Percentiles rank a stretch among this genome's conserved stretches.
These are phyloP conservation scores for Phaeosphaeria sp. DNA, from an alignment of 2,329 filamentous ascomycete genomes.

Conservation along the genomic window DNA sequence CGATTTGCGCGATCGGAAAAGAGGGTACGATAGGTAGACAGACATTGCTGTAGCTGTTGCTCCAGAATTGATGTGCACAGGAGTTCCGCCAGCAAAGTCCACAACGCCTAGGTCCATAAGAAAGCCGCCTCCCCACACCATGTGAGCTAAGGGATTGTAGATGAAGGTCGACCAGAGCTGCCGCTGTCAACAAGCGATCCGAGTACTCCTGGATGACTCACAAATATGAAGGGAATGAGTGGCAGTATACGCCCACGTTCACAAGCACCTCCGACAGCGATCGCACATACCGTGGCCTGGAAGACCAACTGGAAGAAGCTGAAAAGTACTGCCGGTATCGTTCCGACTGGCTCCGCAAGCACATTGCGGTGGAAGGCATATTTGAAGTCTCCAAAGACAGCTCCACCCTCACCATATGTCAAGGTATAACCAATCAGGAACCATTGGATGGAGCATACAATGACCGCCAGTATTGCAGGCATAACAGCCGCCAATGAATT, in stretches of 20 bases:
- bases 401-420: conserved; percentile 56
- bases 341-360: conserved; percentile 56
- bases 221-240: conserved; percentile 57
- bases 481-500: conserved; percentile 58
- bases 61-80: conserved; percentile 44
- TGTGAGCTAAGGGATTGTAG: conserved; percentile 57
- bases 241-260: conserved; percentile 56
- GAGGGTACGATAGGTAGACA: conserved; percentile 58
- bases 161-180: conserved; percentile 59
- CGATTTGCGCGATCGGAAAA: conserved; percentile 56
- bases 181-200: not conserved
- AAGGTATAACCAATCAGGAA: conserved; percentile 58
- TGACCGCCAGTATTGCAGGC: conserved; percentile 55
- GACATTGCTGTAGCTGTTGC: conserved; percentile 55
- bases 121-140: conserved; percentile 57
- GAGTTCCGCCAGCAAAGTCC: conserved; percentile 56
- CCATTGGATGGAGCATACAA: conserved; percentile 60
- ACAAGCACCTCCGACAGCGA: conserved; percentile 57
- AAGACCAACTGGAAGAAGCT: conserved; percentile 61
- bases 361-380: conserved; percentile 56
- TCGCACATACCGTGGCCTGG: conserved; percentile 59
- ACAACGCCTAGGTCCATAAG: conserved; percentile 54
- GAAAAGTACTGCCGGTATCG: conserved; percentile 59
- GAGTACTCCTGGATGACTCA: conserved; percentile 12
- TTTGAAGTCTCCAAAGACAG: conserved; percentile 54